Conservation (phyloP, 441 rosid genomes). For the Cnidoscolus chayamansa region DNA sequence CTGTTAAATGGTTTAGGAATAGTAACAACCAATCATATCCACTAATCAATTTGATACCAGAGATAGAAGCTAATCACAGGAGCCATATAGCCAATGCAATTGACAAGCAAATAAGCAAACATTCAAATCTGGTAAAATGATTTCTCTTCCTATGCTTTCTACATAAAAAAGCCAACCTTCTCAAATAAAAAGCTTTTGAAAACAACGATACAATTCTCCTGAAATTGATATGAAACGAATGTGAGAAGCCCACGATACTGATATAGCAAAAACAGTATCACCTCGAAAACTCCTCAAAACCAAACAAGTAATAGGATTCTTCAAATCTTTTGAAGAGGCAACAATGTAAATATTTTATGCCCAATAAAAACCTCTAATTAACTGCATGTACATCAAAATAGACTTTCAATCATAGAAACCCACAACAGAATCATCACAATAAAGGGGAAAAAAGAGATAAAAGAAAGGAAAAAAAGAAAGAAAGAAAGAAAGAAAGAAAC, state of each 20-base stretch:
- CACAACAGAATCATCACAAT: constrained; percentile 9
- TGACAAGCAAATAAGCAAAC: background rate
- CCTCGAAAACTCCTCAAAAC: constrained; percentile 2
- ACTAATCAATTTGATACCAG: constrained; percentile 4
- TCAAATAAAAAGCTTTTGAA: background rate
- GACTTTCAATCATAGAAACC: constrained; percentile 7
- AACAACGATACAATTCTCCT: background rate
- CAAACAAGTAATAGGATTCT: background rate
- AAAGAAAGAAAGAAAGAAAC: background rate
- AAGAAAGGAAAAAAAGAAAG: background rate
- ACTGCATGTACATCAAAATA: constrained; percentile 10
- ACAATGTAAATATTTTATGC: background rate
- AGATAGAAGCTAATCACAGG: background rate
- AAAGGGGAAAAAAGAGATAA: background rate
- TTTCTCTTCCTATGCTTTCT: background rate
- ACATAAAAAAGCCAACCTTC: background rate
- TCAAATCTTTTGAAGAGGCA: background rate
- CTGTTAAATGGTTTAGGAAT: background rate
- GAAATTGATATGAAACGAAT: background rate
- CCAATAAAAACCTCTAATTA: background rate
- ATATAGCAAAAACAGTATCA: background rate
- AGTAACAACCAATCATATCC: background rate
- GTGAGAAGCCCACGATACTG: background rate
- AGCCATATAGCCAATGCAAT: background rate
- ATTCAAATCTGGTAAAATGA: background rate